phyloP scores from a whole-genome alignment of 1,284 basidiomycete species.

The Sporisorium reilianum region DNA sequence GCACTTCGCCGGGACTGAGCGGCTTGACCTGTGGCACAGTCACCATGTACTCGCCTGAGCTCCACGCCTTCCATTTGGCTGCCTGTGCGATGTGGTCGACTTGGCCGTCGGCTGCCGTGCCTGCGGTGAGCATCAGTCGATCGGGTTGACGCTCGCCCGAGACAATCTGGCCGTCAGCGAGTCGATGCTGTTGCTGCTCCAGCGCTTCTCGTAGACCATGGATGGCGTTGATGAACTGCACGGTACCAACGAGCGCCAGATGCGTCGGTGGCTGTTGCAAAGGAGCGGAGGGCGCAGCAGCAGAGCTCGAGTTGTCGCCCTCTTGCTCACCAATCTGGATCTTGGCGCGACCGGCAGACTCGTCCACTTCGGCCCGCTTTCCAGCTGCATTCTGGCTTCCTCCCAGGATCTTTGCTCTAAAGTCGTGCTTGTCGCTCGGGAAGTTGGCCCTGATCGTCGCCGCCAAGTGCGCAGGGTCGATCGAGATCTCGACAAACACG shows the following conservation, averaged over 20 bases:
- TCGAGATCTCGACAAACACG: slow-evolving; percentile 95
- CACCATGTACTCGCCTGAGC: slow-evolving; percentile 52
- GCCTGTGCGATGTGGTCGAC: slow-evolving; percentile 48
- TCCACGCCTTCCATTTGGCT: slow-evolving; percentile 45
- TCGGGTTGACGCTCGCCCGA: slow-evolving; percentile 20
- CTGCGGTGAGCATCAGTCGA: slow-evolving; percentile 39
- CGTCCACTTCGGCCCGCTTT: slow-evolving; percentile 23
- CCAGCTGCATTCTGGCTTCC: slow-evolving; percentile 34
- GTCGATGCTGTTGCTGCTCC: slow-evolving; percentile 38
- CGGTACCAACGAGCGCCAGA: slow-evolving; percentile 65
- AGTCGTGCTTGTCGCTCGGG: slow-evolving; percentile 78
- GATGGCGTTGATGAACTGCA: slow-evolving; percentile 68
- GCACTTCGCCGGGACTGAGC: slow-evolving; percentile 92
- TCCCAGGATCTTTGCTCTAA: slow-evolving; percentile 72
- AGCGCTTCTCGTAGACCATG: slow-evolving; percentile 60
- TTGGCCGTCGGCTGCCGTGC: slow-evolving; percentile 9
- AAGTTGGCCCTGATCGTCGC: slow-evolving; percentile 91
- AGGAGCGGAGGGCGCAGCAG: neutral
- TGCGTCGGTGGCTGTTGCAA: slow-evolving; percentile 37
- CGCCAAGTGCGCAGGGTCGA: slow-evolving; percentile 85
- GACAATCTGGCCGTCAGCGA: slow-evolving; percentile 37
- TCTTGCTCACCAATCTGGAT: slow-evolving; percentile 45
- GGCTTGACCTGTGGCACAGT: slow-evolving; percentile 90
- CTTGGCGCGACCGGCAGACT: slow-evolving; percentile 32
- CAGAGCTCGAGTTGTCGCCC: neutral